Percentiles rank a stretch among this genome's conserved stretches.
Conservation (phyloP, 768 basidiomycete genomes). For the Lactarius hengduanensis region DNA sequence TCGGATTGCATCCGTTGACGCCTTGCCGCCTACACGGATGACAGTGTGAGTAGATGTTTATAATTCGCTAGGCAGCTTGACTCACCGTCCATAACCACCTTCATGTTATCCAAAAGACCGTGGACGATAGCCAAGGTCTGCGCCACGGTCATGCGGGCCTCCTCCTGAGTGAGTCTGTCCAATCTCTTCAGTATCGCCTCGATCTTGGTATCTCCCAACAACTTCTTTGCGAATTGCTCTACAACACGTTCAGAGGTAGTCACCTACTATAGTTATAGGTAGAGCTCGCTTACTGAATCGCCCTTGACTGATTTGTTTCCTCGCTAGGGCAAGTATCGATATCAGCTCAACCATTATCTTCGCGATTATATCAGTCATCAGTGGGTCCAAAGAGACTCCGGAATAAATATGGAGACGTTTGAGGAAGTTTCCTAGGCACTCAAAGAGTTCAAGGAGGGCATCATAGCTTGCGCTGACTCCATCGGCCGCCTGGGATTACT, state of each 20-base stretch:
- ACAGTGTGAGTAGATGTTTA: not conserved
- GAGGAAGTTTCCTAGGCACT: not conserved
- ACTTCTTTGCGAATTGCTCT: conserved; percentile 13
- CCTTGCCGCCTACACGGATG: too few relatives aligned
- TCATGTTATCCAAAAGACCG: conserved; percentile 13
- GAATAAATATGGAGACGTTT: conserved; percentile 3
- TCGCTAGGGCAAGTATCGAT: conserved; percentile 8
- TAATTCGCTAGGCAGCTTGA: not conserved
- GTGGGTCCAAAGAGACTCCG: not conserved
- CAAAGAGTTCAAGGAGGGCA: conserved; percentile 13
- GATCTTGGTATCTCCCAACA: conserved; percentile 3
- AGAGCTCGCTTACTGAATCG: conserved; percentile 2
- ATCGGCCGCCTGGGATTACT: not conserved
- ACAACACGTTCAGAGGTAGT: not conserved
- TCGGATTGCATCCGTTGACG: too few relatives aligned
- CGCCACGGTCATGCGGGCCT: conserved; percentile 6
- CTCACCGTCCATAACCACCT: conserved; percentile 15
- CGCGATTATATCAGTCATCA: conserved; percentile 7
- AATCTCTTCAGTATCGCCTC: conserved; percentile 3
- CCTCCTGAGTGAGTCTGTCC: conserved; percentile 18
- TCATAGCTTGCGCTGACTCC: conserved; percentile 14
- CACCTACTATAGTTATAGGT: not conserved
- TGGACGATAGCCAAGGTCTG: conserved; percentile 5
- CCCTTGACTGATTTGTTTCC: conserved; percentile 9
- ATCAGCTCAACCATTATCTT: conserved; percentile 11